Evolutionary conservation across 495 filamentous ascomycete species (phyloP), one percentile per base, ranked within the genome.

Genomic region (Chaetomidium leptoderma): DNA sequence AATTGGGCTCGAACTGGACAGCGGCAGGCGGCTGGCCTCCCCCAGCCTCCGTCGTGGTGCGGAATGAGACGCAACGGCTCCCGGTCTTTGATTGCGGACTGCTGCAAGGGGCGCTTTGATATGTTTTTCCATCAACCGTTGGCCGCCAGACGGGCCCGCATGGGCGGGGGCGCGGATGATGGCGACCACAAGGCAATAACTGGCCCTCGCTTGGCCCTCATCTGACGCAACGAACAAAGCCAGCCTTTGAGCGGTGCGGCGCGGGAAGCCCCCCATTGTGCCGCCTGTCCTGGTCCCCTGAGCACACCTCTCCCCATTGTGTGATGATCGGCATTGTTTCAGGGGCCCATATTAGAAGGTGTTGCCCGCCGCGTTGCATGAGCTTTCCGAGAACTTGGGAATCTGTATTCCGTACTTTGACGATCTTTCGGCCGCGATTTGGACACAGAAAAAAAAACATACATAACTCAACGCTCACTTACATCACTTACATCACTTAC

Each of bases 71-170:
- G 47, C 53, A 55, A 45, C 45, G 11, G 8, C 39, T 23, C 42
- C 47, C 48, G 57, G 24, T 46, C 42, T 17, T 19, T 54, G 40
- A 48, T 60, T 48, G 45, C 33, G 42, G 51, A 29, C 49, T 16
- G 42, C 36, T 36, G 44, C 51, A 44, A 59, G 42, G 42, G 49
- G 49, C 33, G 30, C 17, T 37, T 14, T 42, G 8, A 21, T 50
- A 13, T 44, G 32, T 46, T 52, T 46, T 53, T 32, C 47, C 29
- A 32, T 43, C 54, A 57, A 48, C 42, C n/a, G 59, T 33, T 61
- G 59, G 59, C 59, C 27, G 26, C 48, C 47, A 53, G 30, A 19
- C 21, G 40, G 19, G 33, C 36, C 47, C 33, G n/a, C 40, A 45
- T 23, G 27, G 29, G 13, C 37, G 29, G 52, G 42, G 26, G 2